Conservation (phyloP, 495 filamentous ascomycete genomes). For the Echria macrotheca region DNA sequence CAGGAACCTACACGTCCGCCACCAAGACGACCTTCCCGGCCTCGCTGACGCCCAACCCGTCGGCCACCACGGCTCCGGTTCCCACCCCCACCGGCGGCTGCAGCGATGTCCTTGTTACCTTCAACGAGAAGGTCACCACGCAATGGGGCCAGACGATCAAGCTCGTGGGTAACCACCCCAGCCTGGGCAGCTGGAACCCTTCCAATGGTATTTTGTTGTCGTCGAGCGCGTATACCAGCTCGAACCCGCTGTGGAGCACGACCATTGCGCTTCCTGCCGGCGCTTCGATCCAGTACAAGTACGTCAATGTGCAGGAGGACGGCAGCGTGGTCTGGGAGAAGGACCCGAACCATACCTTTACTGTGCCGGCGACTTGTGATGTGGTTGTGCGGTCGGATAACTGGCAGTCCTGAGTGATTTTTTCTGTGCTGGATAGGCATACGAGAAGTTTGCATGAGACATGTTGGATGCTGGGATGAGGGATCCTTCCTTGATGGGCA, state of each 20-base stretch:
- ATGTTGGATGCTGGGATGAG: no score
- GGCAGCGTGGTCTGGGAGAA: constrained; percentile 57
- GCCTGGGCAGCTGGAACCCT: constrained; percentile 55
- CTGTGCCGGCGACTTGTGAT: constrained; percentile 48
- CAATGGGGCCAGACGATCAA: constrained; percentile 54
- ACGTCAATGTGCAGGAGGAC: constrained; percentile 51
- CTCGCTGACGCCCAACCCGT: constrained; percentile 38
- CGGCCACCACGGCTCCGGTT: constrained; percentile 29
- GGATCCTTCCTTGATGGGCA: no score
- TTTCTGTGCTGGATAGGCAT: no score
- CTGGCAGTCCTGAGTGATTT: no score
- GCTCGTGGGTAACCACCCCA: constrained; percentile 49
- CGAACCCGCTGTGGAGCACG: constrained; percentile 53
- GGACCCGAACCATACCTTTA: constrained; percentile 57
- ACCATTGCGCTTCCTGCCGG: constrained; percentile 49
- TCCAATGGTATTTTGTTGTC: constrained; percentile 45
- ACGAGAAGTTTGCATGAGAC: no score
- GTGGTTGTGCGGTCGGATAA: constrained; percentile 31
- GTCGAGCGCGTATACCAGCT: constrained; percentile 47
- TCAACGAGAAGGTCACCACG: constrained; percentile 52
- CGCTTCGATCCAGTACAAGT: constrained; percentile 60
- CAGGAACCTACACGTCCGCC: constrained; percentile 54
- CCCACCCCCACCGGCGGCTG: constrained; percentile 38
- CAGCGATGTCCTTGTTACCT: constrained; percentile 52
- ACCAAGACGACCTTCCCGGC: constrained; percentile 52